Conservation (phyloP, 139 green algal species). For the Ettlia oleoabundans region DNA sequence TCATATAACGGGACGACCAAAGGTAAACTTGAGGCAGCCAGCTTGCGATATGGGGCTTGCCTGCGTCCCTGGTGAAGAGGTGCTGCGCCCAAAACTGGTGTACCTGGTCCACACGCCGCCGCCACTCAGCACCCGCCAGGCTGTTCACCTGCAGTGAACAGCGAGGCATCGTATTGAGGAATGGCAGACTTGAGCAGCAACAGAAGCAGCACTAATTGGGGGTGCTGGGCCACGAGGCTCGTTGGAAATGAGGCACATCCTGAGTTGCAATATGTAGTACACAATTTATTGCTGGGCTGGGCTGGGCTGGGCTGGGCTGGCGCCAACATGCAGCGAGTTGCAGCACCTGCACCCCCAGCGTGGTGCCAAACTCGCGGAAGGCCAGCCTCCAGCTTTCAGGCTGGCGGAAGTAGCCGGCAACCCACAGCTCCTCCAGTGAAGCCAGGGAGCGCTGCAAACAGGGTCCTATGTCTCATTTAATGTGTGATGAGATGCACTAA, state of each 20-base stretch:
- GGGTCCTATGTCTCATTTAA: no score
- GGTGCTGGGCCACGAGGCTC: neutral
- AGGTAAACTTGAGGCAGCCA: neutral
- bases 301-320: neutral
- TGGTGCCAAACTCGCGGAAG: slow-evolving; percentile 64
- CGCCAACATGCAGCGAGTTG: neutral
- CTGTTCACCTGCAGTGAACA: slow-evolving; percentile 27
- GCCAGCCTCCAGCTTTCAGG: slow-evolving; percentile 37
- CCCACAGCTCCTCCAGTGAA: slow-evolving; percentile 44
- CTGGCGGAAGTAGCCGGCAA: slow-evolving; percentile 25
- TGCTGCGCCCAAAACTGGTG: slow-evolving; percentile 40
- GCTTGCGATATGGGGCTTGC: neutral
- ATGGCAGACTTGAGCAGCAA: no score
- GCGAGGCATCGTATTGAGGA: no score
- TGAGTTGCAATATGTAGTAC: neutral
- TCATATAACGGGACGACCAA: neutral
- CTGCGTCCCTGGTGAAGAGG: slow-evolving; percentile 16
- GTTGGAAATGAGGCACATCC: neutral
- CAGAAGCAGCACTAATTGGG: no score
- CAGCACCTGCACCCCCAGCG: slow-evolving; percentile 53
- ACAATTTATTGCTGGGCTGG: neutral
- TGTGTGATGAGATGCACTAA: no score
- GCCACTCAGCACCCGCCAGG: slow-evolving; percentile 7
- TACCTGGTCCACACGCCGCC: slow-evolving; percentile 12
- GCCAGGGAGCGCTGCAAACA: slow-evolving; percentile 4